Evolutionary conservation across 371 early-diverging fungal species (phyloP), one percentile per base, ranked within the genome.

Genomic region (Nematocida ausubeli): DNA sequence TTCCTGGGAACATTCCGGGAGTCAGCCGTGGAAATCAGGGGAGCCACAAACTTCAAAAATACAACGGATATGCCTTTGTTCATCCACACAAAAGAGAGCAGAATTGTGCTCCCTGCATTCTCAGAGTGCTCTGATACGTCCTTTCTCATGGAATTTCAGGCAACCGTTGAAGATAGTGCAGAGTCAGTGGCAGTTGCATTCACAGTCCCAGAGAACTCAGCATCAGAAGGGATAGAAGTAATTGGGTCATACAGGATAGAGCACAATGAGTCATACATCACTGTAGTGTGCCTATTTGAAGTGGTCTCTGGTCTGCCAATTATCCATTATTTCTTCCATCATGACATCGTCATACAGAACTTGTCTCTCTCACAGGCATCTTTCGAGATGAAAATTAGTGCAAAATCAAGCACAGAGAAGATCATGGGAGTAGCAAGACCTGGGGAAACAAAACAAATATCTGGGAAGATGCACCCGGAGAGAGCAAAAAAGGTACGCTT

Each of bases 301-400:
- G 35, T 44, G 26, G 35, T 66, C 4, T 5, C 6, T 1, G 34
- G 34, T 12, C 16, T n/a, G 24, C 16, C 47, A 14, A 37, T 75
- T 14, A 3, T 75, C 9, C 78, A 75, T 40, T 75, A 66, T 51
- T 47, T 75, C 19, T 75, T 75, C 44, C 63, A 51, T 40, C 78
- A 75, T 42, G 78, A 75, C 0, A 67, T 51, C 34, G 47, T 75
- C 32, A 7, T 75, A 0, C 71, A 14, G 2, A 75, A 75, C 24
- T 30, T 65, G 6, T 32, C 52, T 16, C 30, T 40, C 4, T 7
- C 54, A 1, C 22, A 67, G 5, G 28, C 66, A 6, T 3, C 12
- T 19, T 75, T 75, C 34, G 78, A 75, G 52, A 75, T 75, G 24
- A 75, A 75, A 56, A 75, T 75, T 14, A 66, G 37, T 16, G 28